These are phyloP conservation scores for Nymphaea thermarum DNA, from an alignment of 164 flowering plant species.

Conservation along the genomic window DNA sequence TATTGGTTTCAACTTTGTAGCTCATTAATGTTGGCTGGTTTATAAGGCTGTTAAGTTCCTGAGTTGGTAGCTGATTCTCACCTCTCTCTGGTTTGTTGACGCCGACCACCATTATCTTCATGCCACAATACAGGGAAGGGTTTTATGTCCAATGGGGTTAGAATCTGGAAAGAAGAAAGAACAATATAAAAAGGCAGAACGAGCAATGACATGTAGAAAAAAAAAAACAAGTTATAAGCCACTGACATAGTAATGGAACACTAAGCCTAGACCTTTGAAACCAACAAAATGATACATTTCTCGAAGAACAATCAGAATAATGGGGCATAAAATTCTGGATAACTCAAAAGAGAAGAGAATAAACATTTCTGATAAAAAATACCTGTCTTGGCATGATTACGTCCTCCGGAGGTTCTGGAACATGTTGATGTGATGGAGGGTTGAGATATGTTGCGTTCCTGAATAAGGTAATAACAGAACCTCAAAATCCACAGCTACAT, in stretches of 20 bases:
- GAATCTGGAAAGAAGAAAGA: constrained; percentile 24
- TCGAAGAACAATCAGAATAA: no score
- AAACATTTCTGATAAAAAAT: background rate
- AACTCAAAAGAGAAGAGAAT: no score
- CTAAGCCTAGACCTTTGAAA: no score
- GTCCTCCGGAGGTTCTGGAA: constrained; percentile 66
- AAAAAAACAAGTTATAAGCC: no score
- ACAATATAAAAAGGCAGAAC: background rate
- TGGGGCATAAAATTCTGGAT: no score
- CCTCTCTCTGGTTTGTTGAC: constrained; percentile 63
- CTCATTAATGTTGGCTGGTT: no score
- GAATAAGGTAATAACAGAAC: constrained; percentile 14
- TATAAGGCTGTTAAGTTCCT: no score
- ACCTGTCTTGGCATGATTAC: constrained; percentile 72
- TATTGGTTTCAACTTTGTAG: no score
- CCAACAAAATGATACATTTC: no score
- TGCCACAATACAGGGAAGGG: constrained; percentile 89
- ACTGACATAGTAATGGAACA: no score
- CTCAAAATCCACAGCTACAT: background rate
- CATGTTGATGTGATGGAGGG: constrained; percentile 57
- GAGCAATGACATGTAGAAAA: no score
- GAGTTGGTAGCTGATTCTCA: constrained; percentile 4
- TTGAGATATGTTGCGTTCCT: constrained; percentile 66
- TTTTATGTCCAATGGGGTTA: constrained; percentile 57
- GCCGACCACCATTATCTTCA: constrained; percentile 69